Conservation (phyloP, 768 basidiomycete genomes). For the Fomitopsis serialis region DNA sequence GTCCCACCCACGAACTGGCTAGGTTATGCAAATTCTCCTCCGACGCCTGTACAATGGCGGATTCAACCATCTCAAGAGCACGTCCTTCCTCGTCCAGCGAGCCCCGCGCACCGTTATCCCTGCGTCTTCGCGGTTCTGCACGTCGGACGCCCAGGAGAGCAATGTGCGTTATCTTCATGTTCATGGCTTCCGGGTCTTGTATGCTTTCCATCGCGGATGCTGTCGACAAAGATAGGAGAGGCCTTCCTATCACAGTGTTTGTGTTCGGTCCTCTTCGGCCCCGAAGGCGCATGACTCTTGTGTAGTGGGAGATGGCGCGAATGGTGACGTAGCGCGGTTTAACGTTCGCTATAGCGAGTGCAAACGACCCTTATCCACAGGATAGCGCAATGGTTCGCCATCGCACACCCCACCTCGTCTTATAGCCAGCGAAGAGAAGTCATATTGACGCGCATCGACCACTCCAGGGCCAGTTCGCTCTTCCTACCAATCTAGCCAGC, state of each 20-base stretch:
- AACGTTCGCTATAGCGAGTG: not conserved
- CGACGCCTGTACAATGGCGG: constrained; percentile 26
- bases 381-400: not conserved
- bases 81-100: constrained; percentile 19
- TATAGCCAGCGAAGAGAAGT: not conserved
- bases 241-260: no score
- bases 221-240: no score
- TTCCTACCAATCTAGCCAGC: not conserved
- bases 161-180: not conserved
- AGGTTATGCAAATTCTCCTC: constrained; percentile 18
- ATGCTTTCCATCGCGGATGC: no score
- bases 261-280: no score
- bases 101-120: constrained; percentile 15
- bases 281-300: no score
- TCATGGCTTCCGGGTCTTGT: not conserved
- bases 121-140: constrained; percentile 9
- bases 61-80: constrained; percentile 25
- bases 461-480: not conserved
- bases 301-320: no score
- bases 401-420: not conserved
- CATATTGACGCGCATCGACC: not conserved
- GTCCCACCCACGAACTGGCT: not conserved
- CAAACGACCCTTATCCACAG: not conserved
- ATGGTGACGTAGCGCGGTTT: not conserved
- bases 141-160: not conserved